Conservation (phyloP, 2,329 filamentous ascomycete species). For the Colletotrichum sp. region DNA sequence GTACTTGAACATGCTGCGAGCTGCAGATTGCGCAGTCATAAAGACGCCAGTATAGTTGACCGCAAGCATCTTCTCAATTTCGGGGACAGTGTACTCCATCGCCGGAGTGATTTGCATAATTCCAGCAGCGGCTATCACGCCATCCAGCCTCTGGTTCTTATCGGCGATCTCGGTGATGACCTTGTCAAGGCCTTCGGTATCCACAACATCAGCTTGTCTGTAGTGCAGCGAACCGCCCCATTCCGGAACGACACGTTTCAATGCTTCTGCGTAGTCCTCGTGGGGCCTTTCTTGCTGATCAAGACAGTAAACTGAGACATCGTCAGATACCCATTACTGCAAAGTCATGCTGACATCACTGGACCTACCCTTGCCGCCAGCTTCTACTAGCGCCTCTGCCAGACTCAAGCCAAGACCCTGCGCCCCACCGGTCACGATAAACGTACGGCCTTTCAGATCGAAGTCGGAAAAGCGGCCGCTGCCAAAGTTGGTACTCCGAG, state of each 20-base stretch:
- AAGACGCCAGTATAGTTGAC: slow-evolving; percentile 74
- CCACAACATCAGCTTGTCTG: slow-evolving; percentile 70
- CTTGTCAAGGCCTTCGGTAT: slow-evolving; percentile 62
- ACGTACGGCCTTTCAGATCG: slow-evolving; percentile 69
- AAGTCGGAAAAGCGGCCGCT: slow-evolving; percentile 67
- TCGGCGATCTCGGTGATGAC: slow-evolving; percentile 65
- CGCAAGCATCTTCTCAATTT: slow-evolving; percentile 67
- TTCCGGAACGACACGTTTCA: slow-evolving; percentile 64
- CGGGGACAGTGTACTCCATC: slow-evolving; percentile 66
- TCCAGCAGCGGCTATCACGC: slow-evolving; percentile 72
- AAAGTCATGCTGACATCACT: not conserved
- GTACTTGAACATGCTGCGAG: slow-evolving; percentile 63
- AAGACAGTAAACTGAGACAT: slow-evolving; percentile 57
- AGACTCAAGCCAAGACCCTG: slow-evolving; percentile 77
- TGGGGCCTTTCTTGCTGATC: slow-evolving; percentile 56
- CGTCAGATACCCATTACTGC: not conserved
- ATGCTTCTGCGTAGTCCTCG: slow-evolving; percentile 65
- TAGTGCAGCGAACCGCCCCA: slow-evolving; percentile 71
- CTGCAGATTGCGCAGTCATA: slow-evolving; percentile 74
- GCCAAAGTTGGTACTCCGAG: slow-evolving; percentile 30
- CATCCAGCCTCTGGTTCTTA: slow-evolving; percentile 67
- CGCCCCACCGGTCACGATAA: slow-evolving; percentile 74
- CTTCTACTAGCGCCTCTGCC: slow-evolving; percentile 75
- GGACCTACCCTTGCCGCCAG: slow-evolving; percentile 67
- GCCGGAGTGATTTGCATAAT: slow-evolving; percentile 67